Evolutionary conservation across 164 flowering plant genomes (phyloP).

Genomic region (Vitis rotundifolia): DNA sequence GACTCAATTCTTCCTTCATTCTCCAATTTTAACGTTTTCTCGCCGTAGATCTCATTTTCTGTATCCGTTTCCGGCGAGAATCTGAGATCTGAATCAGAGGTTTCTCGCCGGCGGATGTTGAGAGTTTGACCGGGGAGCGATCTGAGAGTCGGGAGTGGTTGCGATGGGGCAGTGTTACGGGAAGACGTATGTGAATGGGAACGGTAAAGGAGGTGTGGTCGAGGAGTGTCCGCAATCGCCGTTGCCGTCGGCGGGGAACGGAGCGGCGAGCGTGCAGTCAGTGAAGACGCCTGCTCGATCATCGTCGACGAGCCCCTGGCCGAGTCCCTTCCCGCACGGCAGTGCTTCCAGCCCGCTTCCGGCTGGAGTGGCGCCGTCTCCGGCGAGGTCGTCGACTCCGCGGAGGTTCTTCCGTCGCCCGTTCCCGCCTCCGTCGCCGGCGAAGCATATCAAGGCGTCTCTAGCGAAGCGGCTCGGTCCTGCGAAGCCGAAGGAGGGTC

Average conservation of each 20-base stretch:
- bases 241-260: conserved; percentile 15
- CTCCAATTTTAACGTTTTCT: conserved; percentile 38
- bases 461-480: conserved; percentile 63
- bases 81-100: conserved; percentile 16
- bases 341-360: conserved; percentile 64
- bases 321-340: conserved; percentile 70
- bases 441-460: conserved; percentile 91
- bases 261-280: conserved; percentile 11
- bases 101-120: conserved; percentile 21
- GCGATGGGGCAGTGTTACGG: conserved; percentile 89
- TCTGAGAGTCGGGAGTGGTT: conserved; percentile 5
- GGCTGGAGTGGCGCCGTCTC: conserved; percentile 70
- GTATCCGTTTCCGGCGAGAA: not conserved
- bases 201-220: too few species aligned
- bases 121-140: conserved; percentile 28
- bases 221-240: not conserved
- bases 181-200: conserved; percentile 37
- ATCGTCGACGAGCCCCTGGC: conserved; percentile 60
- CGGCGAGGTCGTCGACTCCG: conserved; percentile 71
- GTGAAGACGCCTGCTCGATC: conserved; percentile 46
- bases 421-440: conserved; percentile 97
- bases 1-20: conserved; percentile 17
- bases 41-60: conserved; percentile 25
- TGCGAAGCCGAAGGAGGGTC: conserved; percentile 68
- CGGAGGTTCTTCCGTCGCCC: conserved; percentile 74